Evolutionary conservation across 164 flowering plant genomes (phyloP), one percentile per base, ranked within the genome.

Genomic region (Piper longum): DNA sequence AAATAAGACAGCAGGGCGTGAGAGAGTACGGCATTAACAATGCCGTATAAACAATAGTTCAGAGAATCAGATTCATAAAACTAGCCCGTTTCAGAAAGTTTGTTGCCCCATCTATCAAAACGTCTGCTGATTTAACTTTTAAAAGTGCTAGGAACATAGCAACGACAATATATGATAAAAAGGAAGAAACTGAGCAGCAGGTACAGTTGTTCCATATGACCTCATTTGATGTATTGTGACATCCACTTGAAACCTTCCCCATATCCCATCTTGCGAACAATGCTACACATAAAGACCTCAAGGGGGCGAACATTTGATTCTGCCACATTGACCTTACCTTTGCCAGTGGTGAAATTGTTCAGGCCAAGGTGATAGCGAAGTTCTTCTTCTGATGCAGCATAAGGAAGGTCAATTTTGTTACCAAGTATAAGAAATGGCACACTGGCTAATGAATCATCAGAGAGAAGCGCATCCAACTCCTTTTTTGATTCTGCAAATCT

Each of bases 391-490:
- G 80, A 80, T 3, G 82, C 85, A 3, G 85, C 86, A 62, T 80
- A 75, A 76, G 1, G 84, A 83, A 45, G 43, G 18, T 57, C 62
- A 1, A 45, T 57, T 26, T 65, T 57, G 56, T 65, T 65, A 12
- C 62, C 67, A n/a, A 59, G 67, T 19, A 59, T 36, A 6, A 65
- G 57, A 56, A 48, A 59, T 19, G 67, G 62, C 16, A 82, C 86
- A 14, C 48, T 73, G 1, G 79, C 82, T 63, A 84, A 74, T 41
- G 78, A 63, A 45, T 82, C 85, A 57, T 82, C 86, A 12, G 83
- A 84, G 40, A 81, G 85, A 56, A 81, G 83, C 56, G 78, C 85
- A 73, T 84, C 86, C 57, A 82, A 75, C 82, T 84, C 89, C 60
- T 66, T 76, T 67, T 77, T 84, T 13, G 89, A 82, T 48, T 82